Evolutionary conservation across 2,329 filamentous ascomycete genomes (phyloP).

Genomic region (Aurifilum marmelostoma): DNA sequence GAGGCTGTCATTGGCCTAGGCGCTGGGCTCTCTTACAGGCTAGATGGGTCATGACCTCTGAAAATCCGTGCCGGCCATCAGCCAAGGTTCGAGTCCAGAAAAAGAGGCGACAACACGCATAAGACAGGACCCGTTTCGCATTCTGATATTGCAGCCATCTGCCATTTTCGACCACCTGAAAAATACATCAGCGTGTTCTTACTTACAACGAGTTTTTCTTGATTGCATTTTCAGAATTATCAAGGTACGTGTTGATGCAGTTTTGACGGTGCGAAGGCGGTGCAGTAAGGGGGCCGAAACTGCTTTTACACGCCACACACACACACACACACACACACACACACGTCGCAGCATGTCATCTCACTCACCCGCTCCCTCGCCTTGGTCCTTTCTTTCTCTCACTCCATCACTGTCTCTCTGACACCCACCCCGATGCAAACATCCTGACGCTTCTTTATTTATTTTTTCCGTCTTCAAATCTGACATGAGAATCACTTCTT

Average conservation of each 20-base stretch:
- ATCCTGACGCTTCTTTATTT: not conserved
- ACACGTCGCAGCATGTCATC: slow-evolving; percentile 9
- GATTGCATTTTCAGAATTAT: slow-evolving; percentile 15
- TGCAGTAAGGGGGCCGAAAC: slow-evolving; percentile 19
- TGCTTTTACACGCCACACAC: not conserved
- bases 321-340: not conserved
- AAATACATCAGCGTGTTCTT: slow-evolving; percentile 6
- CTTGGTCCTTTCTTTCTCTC: not conserved
- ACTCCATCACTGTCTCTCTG: not conserved
- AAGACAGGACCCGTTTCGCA: slow-evolving; percentile 16
- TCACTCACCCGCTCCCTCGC: slow-evolving; percentile 5
- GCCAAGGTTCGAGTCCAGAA: slow-evolving; percentile 2
- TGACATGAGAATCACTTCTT: not conserved
- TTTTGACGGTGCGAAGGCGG: slow-evolving; percentile 6
- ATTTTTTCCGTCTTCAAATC: not conserved
- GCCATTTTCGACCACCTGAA: slow-evolving; percentile 14
- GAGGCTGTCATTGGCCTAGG: slow-evolving; percentile 8
- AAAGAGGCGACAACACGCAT: slow-evolving; percentile 5
- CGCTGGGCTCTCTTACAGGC: not conserved
- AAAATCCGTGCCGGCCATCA: slow-evolving; percentile 28
- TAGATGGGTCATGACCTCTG: slow-evolving; percentile 8
- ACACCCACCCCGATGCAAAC: not conserved
- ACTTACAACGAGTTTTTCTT: not conserved
- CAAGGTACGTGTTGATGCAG: slow-evolving; percentile 18
- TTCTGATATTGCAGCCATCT: slow-evolving; percentile 28